These are phyloP conservation scores for Tetrapisispora iriomotensis DNA, from an alignment of 805 yeast species.

Conservation along the genomic window DNA sequence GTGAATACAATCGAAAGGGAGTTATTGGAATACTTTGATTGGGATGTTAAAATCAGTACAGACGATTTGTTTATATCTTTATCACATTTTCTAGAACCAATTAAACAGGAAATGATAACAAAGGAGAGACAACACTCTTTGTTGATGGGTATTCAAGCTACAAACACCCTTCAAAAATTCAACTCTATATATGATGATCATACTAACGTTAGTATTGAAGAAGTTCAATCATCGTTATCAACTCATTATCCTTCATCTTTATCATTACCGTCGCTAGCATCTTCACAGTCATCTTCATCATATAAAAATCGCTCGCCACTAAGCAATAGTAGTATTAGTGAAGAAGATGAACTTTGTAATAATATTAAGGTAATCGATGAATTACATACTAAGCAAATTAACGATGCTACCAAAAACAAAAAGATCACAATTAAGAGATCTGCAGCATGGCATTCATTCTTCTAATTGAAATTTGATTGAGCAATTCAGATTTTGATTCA, in stretches of 20 bases:
- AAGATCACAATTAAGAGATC: conserved; percentile 3
- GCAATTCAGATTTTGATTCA: no score
- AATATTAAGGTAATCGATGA: conserved; percentile 4
- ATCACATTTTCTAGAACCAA: conserved; percentile 66
- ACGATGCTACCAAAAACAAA: not conserved
- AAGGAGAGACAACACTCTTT: conserved; percentile 13
- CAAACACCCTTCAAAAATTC: conserved; percentile 4
- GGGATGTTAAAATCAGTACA: conserved; percentile 68
- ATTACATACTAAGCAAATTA: not conserved
- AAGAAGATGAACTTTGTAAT: not conserved
- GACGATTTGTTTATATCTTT: conserved; percentile 59
- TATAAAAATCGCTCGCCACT: not conserved
- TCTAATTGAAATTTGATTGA: not conserved
- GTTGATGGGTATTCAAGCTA: conserved; percentile 12
- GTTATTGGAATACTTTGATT: conserved; percentile 66
- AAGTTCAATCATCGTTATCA: conserved; percentile 8
- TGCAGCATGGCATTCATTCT: conserved; percentile 3
- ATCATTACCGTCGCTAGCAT: conserved; percentile 33
- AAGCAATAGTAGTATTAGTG: not conserved
- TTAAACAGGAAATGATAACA: conserved; percentile 37
- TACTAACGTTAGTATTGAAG: not conserved
- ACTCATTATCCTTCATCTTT: conserved; percentile 25
- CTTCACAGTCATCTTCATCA: conserved; percentile 15
- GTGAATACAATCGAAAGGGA: conserved; percentile 88
- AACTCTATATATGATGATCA: not conserved